Evolutionary conservation across 805 yeast genomes (phyloP).

Genomic region (Candida vaughaniae): DNA sequence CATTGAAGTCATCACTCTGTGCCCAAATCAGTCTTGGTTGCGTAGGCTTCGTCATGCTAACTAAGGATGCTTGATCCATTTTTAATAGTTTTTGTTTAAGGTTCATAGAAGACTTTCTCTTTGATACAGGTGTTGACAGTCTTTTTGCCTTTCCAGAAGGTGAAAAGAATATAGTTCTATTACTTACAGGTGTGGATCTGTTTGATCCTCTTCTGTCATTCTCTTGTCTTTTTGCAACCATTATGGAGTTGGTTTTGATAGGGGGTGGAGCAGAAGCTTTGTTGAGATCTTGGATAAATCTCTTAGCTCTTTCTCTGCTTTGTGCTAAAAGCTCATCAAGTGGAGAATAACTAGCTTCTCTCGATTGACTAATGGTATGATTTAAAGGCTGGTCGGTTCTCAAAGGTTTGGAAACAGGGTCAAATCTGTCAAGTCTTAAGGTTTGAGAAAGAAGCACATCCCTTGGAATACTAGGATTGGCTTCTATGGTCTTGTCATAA

Average conservation of each 20-base stretch:
- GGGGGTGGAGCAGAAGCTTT: conserved; percentile 1
- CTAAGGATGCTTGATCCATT: conserved; percentile 16
- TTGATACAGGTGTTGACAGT: conserved; percentile 26
- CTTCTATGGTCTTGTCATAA: conserved; percentile 10
- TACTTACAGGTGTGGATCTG: conserved; percentile 15
- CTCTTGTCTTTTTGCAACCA: conserved; percentile 5
- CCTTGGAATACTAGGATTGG: conserved; percentile 10
- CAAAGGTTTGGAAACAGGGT: conserved; percentile 3
- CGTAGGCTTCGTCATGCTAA: conserved; percentile 4
- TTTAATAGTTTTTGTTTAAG: conserved; percentile 14
- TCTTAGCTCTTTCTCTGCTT: conserved; percentile 1
- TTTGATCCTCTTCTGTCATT: not conserved
- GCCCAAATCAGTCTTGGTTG: conserved; percentile 4
- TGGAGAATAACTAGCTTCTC: not conserved
- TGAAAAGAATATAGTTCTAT: conserved; percentile 27
- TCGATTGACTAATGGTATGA: conserved; percentile 2
- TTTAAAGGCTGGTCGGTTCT: conserved; percentile 3
- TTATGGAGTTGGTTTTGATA: conserved; percentile 1
- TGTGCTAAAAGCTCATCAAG: conserved; percentile 1
- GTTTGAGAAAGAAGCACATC: conserved; percentile 19
- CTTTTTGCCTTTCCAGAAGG: conserved; percentile 24
- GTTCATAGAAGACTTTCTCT: conserved; percentile 12
- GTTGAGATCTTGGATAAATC: not conserved
- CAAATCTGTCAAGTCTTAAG: conserved; percentile 17
- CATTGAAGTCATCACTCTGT: conserved; percentile 4